Base-by-base conservation (phyloP, 352 stramenopile species). In the Pythium periplocum region DNA sequence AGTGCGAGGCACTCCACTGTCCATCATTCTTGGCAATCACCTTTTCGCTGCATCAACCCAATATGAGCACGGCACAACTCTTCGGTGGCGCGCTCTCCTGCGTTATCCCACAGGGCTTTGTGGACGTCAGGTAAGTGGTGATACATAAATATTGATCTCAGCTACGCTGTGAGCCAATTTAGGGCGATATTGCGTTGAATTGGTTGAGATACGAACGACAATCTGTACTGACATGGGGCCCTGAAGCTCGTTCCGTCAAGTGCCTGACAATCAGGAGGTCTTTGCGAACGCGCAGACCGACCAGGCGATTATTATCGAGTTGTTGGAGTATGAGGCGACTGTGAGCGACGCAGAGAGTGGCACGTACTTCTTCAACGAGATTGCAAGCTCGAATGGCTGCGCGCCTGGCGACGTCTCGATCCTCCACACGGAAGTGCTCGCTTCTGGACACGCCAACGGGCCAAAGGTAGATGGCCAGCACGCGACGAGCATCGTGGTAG, bases 211-310 rank as follows among this genome's bases (percentile, higher is more conserved):
- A 26, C 17, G 17, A 26, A 26, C 17, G 17, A 26, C 17, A 26
- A 26, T 26, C 17, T 26, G 17, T 26, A 26, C 17, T 26, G 17
- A 26, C 17, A 26, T 26, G 17, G 17, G 0, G 17, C 17, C 17
- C 17, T 58, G 10, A 36, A 85, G 71, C 60, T 61, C 69, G 26
- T 94, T 95, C 55, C 84, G 84, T 8, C 82, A 95, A 59, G 83
- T 95, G 33, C 84, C 84, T 0, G 82, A 95, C 62, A 93, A 95
- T 61, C 84, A 95, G 58, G 84, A 95, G 50, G 84, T 95, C 33
- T 95, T 93, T 66, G 81, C 84, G 34, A 86, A 95, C 37, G 75
- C 78, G 12, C 53, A 69, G 33, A 92, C 75, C 2, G 84, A 95
- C 53, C 82, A 89, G 57, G 90, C 77, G 59, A 66, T 95, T 36